phyloP scores from a whole-genome alignment of 1,284 basidiomycete species.

The Leucoagaricus sp. region DNA sequence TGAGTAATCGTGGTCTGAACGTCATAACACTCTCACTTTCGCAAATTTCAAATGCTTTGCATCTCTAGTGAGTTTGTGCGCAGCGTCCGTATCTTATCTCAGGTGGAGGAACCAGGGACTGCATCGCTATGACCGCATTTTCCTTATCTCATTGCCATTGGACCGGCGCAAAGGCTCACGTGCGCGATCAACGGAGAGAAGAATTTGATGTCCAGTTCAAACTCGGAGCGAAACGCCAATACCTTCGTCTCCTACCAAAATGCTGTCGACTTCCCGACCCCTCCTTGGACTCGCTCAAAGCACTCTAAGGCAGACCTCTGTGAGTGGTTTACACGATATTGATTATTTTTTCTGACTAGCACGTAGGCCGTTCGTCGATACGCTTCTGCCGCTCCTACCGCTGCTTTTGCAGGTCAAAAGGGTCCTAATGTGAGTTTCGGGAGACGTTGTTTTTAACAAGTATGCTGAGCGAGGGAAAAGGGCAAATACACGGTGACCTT shows the following conservation, averaged over 20 bases:
- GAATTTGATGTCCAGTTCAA: constrained; percentile 3
- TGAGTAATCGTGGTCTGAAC: too few relatives aligned
- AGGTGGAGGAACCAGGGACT: not conserved
- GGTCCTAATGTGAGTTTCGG: constrained; percentile 69
- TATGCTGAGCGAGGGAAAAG: constrained; percentile 39
- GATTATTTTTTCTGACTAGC: constrained; percentile 9
- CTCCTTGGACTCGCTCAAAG: constrained; percentile 55
- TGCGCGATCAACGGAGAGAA: constrained; percentile 13
- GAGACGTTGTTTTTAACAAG: not conserved
- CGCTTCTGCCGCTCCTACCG: constrained; percentile 75
- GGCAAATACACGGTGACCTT: constrained; percentile 95
- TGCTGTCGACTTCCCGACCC: constrained; percentile 57
- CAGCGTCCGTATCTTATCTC: too few relatives aligned
- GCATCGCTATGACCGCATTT: too few relatives aligned
- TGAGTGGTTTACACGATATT: constrained; percentile 25
- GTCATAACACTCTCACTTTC: too few relatives aligned
- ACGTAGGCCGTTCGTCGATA: constrained; percentile 59
- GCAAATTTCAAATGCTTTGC: too few relatives aligned
- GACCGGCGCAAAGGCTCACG: constrained; percentile 3
- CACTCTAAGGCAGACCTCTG: constrained; percentile 47
- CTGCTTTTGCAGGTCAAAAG: constrained; percentile 88
- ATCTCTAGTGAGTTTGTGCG: too few relatives aligned
- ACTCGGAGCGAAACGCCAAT: constrained; percentile 13
- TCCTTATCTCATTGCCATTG: not conserved
- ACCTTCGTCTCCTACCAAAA: constrained; percentile 28